Evolutionary conservation across 2,329 filamentous ascomycete genomes (phyloP).

Genomic region (Aspergillus luchuensis): DNA sequence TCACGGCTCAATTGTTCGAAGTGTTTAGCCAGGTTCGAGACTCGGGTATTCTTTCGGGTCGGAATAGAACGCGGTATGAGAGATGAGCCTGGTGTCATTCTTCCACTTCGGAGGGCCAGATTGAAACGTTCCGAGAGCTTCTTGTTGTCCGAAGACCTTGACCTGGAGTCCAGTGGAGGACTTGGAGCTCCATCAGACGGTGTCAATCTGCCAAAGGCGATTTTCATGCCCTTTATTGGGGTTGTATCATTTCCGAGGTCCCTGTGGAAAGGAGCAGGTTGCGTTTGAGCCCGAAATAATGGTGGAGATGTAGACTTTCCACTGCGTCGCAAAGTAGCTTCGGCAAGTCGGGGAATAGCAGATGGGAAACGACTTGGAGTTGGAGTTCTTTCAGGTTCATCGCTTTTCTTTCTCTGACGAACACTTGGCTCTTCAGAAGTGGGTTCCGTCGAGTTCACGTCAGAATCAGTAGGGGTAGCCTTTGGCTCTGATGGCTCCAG

Average conservation of each 20-base stretch:
- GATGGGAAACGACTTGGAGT: slow-evolving; percentile 36
- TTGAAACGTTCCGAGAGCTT: slow-evolving; percentile 74
- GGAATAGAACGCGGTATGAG: slow-evolving; percentile 86
- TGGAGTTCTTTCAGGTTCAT: slow-evolving; percentile 15
- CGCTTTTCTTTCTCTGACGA: slow-evolving; percentile 18
- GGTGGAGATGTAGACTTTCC: slow-evolving; percentile 48
- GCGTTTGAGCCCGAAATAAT: slow-evolving; percentile 54
- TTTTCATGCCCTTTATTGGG: slow-evolving; percentile 26
- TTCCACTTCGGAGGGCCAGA: slow-evolving; percentile 64
- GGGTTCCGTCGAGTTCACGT: slow-evolving; percentile 13
- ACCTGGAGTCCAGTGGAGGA: slow-evolving; percentile 33
- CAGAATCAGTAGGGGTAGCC: slow-evolving; percentile 10
- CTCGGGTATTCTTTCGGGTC: slow-evolving; percentile 68
- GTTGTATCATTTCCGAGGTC: slow-evolving; percentile 28
- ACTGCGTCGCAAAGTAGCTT: slow-evolving; percentile 39
- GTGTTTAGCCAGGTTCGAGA: slow-evolving; percentile 89
- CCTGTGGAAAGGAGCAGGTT: slow-evolving; percentile 46
- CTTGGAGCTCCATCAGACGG: slow-evolving; percentile 25
- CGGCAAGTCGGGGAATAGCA: slow-evolving; percentile 43
- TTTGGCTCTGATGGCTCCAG: background rate
- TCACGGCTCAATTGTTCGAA: slow-evolving; percentile 96
- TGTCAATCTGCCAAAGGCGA: slow-evolving; percentile 24
- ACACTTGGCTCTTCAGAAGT: slow-evolving; percentile 17
- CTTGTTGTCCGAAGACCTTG: slow-evolving; percentile 60
- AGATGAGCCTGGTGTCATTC: slow-evolving; percentile 58